Evolutionary conservation across 2,329 filamentous ascomycete species (phyloP).

Genomic region (Xylaria sp.): DNA sequence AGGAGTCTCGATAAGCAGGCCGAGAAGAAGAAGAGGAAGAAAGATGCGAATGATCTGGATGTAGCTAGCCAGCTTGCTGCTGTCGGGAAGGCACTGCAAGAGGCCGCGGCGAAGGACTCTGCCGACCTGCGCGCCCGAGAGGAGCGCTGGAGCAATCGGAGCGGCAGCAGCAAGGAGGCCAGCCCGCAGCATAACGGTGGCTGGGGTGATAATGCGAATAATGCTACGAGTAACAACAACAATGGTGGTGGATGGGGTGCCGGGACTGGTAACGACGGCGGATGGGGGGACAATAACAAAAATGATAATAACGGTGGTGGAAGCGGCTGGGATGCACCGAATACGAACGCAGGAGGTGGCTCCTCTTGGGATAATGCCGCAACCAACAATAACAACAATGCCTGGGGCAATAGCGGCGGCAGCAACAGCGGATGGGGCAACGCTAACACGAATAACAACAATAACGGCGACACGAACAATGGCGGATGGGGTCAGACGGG

Average conservation of each 20-base stretch:
- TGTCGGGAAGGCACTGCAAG: conserved; percentile 23
- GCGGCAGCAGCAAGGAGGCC: conserved; percentile 34
- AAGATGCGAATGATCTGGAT: background rate
- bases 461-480: conserved; percentile 15
- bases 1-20: conserved; percentile 18
- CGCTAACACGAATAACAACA: background rate
- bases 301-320: conserved; percentile 10
- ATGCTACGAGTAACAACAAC: conserved; percentile 21
- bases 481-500: conserved; percentile 4
- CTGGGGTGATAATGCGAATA: conserved; percentile 27
- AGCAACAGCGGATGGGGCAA: conserved; percentile 11
- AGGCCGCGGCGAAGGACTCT: conserved; percentile 32
- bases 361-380: conserved; percentile 26
- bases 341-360: conserved; percentile 17
- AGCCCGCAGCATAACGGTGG: conserved; percentile 30
- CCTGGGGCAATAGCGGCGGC: background rate
- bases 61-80: background rate
- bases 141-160: conserved; percentile 36
- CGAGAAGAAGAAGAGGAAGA: conserved; percentile 31
- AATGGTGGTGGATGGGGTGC: conserved; percentile 21
- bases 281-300: background rate
- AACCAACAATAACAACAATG: conserved; percentile 3
- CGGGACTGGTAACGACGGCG: background rate
- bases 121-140: conserved; percentile 33
- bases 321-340: conserved; percentile 20